These are phyloP conservation scores for Hibiscus mutabilis DNA, from an alignment of 345 rosid species.

Conservation along the genomic window DNA sequence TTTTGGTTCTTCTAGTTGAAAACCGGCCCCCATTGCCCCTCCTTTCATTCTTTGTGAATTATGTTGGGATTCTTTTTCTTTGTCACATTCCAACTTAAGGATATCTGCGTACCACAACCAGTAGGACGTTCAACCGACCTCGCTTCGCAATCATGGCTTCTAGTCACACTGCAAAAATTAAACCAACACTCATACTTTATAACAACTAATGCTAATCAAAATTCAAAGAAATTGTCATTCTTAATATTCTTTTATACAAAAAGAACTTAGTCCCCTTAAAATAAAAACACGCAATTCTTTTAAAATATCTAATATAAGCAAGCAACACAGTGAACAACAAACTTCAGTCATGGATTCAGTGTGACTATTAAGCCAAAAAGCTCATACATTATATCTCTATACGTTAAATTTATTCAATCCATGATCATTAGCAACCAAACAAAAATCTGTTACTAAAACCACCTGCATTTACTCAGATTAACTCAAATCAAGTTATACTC, in stretches of 20 bases:
- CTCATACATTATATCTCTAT: neutral
- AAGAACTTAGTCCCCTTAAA: too few species aligned
- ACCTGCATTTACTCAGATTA: neutral
- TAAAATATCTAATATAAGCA: neutral
- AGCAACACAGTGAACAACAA: neutral
- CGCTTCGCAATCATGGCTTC: conserved; percentile 26
- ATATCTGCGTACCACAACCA: conserved; percentile 8
- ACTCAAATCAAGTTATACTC: neutral
- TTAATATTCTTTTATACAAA: neutral
- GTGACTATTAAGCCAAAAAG: neutral
- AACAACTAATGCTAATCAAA: conserved; percentile 1
- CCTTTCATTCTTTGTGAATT: neutral
- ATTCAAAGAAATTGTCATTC: neutral
- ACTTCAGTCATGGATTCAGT: neutral
- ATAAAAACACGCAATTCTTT: neutral
- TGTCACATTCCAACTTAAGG: neutral
- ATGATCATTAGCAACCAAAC: neutral
- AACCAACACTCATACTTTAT: neutral
- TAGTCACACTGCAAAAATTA: conserved; percentile 29
- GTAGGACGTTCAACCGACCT: conserved; percentile 4
- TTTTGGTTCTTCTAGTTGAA: neutral
- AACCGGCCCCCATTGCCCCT: neutral
- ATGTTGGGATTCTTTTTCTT: conserved; percentile 14
- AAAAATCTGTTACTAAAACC: neutral
- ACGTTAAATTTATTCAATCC: neutral